A percentile compares a stretch with the other conserved stretches of the same genome.
phyloP scores from a whole-genome alignment of 2,329 filamentous ascomycete genomes.

The Fusarium sp. region DNA sequence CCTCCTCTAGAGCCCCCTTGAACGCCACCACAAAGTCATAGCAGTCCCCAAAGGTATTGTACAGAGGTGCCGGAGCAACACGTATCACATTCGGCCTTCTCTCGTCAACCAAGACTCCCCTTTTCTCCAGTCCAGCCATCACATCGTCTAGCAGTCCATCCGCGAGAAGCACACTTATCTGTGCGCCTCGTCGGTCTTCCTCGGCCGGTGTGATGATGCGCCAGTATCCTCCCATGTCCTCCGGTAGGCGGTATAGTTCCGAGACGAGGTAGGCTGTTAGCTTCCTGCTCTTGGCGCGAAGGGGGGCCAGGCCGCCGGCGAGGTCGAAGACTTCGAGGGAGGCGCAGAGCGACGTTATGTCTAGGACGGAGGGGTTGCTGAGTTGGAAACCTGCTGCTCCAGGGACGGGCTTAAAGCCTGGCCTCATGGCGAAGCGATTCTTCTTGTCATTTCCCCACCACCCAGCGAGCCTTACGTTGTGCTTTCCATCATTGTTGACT shows the following conservation, averaged over 20 bases:
- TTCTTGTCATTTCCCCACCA: slow-evolving; percentile 83
- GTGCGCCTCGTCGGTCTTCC: slow-evolving; percentile 72
- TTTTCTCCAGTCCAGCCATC: slow-evolving; percentile 65
- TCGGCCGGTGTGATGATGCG: slow-evolving; percentile 70
- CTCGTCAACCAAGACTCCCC: slow-evolving; percentile 79
- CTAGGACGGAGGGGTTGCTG: slow-evolving; percentile 75
- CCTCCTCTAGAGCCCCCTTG: slow-evolving; percentile 38
- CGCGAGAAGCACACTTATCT: slow-evolving; percentile 73
- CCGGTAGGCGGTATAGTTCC: slow-evolving; percentile 55
- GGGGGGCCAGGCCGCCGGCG: slow-evolving; percentile 64
- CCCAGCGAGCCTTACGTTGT: slow-evolving; percentile 70
- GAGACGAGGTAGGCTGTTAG: slow-evolving; percentile 77
- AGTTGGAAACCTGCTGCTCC: slow-evolving; percentile 81
- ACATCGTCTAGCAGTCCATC: slow-evolving; percentile 72
- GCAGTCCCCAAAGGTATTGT: slow-evolving; percentile 75
- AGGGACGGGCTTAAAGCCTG: slow-evolving; percentile 73
- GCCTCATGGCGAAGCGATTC: slow-evolving; percentile 78
- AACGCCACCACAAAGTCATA: slow-evolving; percentile 46
- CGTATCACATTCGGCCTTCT: slow-evolving; percentile 80
- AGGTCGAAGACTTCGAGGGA: slow-evolving; percentile 66
- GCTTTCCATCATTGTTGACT: slow-evolving; percentile 56
- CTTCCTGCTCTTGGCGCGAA: slow-evolving; percentile 64
- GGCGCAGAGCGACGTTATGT: slow-evolving; percentile 73
- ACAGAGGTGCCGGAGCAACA: slow-evolving; percentile 79
- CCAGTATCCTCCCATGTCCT: slow-evolving; percentile 51